phyloP scores from a whole-genome alignment of 495 filamentous ascomycete species.

The Stereocaulon alpinum region DNA sequence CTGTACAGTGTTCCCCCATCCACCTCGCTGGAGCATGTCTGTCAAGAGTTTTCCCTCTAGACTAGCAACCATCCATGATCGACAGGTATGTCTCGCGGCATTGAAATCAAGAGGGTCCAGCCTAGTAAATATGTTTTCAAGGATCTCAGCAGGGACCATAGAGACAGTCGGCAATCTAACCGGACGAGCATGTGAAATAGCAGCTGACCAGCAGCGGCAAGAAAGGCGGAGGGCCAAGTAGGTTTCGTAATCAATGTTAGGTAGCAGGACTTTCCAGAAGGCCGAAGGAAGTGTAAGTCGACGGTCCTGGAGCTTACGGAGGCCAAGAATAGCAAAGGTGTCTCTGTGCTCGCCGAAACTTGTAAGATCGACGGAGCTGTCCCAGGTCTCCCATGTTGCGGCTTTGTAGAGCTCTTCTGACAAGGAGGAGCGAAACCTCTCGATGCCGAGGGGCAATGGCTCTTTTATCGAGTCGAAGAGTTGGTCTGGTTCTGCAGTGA shows the following conservation, averaged over 20 bases:
- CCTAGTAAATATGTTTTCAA: conserved; percentile 47
- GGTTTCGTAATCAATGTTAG: conserved; percentile 20
- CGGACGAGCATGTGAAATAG: conserved; percentile 14
- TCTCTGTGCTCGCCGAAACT: conserved; percentile 19
- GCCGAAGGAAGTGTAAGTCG: conserved; percentile 8
- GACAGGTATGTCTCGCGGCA: conserved; percentile 54
- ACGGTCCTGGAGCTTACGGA: conserved; percentile 4
- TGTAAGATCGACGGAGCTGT: conserved; percentile 12
- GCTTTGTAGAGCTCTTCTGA: conserved; percentile 16
- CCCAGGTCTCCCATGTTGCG: conserved; percentile 9
- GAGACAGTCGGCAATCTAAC: conserved; percentile 26
- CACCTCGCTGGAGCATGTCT: conserved; percentile 45
- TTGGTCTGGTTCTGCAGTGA: conserved; percentile 1
- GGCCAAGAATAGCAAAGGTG: conserved; percentile 18
- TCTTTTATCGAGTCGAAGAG: conserved; percentile 4
- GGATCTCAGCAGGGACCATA: conserved; percentile 48
- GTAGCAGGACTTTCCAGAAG: conserved; percentile 16
- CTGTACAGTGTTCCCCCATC: conserved; percentile 45
- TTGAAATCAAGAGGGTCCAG: conserved; percentile 54
- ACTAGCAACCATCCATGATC: conserved; percentile 54
- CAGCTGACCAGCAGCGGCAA: conserved; percentile 26
- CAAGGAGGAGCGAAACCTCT: conserved; percentile 12
- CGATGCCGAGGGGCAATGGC: conserved; percentile 6
- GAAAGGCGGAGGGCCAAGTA: conserved; percentile 25
- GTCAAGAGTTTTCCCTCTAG: conserved; percentile 44